A percentile compares a stretch with the other conserved stretches of the same genome.
These are phyloP conservation scores for Gentiana straminea DNA, from an alignment of 257 asterid genomes.

Conservation along the genomic window DNA sequence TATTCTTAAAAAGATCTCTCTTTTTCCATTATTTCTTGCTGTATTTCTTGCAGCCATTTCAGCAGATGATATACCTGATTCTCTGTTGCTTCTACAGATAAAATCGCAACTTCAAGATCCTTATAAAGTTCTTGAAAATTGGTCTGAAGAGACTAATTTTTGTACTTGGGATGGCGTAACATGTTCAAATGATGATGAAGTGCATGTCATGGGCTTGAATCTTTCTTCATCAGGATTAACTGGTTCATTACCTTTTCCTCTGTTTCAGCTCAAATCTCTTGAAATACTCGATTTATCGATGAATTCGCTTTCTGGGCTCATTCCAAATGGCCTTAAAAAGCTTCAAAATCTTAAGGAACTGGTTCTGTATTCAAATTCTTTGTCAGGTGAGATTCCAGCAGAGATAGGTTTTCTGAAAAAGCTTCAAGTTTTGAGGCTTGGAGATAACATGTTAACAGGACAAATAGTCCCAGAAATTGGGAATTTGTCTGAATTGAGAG, in stretches of 20 bases:
- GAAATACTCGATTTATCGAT: conserved; percentile 50
- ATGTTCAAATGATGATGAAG: conserved; percentile 42
- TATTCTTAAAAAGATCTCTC: conserved; percentile 20
- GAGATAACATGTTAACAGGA: conserved; percentile 66
- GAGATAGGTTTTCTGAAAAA: conserved; percentile 48
- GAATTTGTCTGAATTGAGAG: conserved; percentile 41
- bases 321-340: conserved; percentile 46
- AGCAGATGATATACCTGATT: conserved; percentile 33
- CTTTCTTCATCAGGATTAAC: conserved; percentile 45
- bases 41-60: conserved; percentile 16
- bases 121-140: conserved; percentile 39
- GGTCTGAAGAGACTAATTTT: conserved; percentile 42
- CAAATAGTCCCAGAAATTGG: conserved; percentile 37
- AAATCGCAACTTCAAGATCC: conserved; percentile 60
- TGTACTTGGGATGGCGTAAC: conserved; percentile 75
- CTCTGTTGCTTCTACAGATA: conserved; percentile 40
- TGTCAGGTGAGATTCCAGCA: conserved; percentile 46
- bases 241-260: conserved; percentile 45
- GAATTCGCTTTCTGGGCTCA: conserved; percentile 50
- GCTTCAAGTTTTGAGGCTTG: conserved; percentile 61
- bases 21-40: conserved; percentile 26
- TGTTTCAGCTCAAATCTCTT: conserved; percentile 49
- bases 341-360: conserved; percentile 51
- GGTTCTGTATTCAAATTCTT: conserved; percentile 52
- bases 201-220: conserved; percentile 36